Percentiles rank a stretch among this genome's conserved stretches.
Conservation (phyloP, 164 flowering plant genomes). For the Chimonanthus salicifolius region DNA sequence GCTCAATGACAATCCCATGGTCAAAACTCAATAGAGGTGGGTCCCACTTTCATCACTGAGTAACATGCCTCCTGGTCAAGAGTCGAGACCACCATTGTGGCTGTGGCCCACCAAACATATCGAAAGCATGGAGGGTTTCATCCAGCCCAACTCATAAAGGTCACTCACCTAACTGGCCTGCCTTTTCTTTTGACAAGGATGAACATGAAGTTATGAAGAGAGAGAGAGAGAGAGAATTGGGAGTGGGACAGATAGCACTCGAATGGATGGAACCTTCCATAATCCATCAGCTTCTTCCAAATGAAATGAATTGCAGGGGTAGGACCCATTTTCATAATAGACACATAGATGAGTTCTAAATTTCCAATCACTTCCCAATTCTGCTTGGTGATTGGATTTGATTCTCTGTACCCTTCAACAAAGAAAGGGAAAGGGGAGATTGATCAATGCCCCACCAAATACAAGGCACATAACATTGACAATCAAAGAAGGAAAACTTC, state of each 20-base stretch:
- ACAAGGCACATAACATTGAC: too few species aligned
- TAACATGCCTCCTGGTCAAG: conserved; percentile 8
- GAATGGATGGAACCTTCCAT: neutral
- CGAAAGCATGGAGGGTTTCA: neutral
- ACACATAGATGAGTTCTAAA: too few species aligned
- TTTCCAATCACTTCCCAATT: too few species aligned
- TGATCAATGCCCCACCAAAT: too few species aligned
- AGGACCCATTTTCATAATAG: too few species aligned
- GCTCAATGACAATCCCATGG: neutral
- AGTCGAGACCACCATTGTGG: neutral
- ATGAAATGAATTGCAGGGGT: too few species aligned
- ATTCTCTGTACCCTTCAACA: too few species aligned
- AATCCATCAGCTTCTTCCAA: neutral
- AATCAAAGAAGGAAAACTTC: too few species aligned
- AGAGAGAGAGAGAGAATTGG: neutral
- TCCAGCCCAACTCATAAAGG: neutral
- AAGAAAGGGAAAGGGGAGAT: too few species aligned
- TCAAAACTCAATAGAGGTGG: neutral
- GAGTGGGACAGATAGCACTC: neutral
- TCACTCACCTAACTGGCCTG: neutral
- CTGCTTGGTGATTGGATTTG: too few species aligned
- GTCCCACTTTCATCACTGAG: neutral
- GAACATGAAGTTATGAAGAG: neutral
- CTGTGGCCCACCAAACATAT: neutral
- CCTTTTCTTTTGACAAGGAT: neutral